Evolutionary conservation across 805 yeast species (phyloP), one percentile per base, ranked within the genome.

Genomic region (Yarrowia osloensis): DNA sequence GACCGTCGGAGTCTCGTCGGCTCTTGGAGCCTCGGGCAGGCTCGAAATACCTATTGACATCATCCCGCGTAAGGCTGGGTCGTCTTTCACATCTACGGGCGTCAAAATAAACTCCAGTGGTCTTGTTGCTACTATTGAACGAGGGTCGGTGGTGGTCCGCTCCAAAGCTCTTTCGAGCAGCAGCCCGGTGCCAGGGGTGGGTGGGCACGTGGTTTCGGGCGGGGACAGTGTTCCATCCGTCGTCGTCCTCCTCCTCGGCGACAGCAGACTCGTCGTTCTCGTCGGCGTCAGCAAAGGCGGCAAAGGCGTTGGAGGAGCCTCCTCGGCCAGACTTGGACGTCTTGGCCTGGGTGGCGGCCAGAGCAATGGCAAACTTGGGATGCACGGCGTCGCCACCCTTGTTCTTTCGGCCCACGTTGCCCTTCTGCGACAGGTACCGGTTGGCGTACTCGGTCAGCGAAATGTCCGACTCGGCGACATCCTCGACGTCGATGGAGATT

Each of bases 221-320:
- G 15, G 71, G 71, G 22, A 71, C 73, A 35, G 70, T 70, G 67
- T 69, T 69, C 73, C 73, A 71, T 17, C 73, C 73, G 26, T 70
- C 73, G 21, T 67, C 70, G 26, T 67, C 69, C 33, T 68, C 70
- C 29, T 65, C 67, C 50, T 66, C 65, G 24, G 59, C 59, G 26
- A 47, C 50, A 28, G 67, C 55, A n/a, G 68, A 29, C 33, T 50
- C 69, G 49, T 50, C 66, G 52, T 35, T 40, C 59, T 50, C 57
- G 28, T 49, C 67, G n/a, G 49, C 65, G 47, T 50, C 67, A n/a
- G 65, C 50, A 19, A 44, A 66, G 29, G 69, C 63, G 5, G 68
- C 61, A 39, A 66, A 54, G 42, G 69, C 37, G 35, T 35, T 37
- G 66, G 47, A 40, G n/a, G 66, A 46, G 3, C 33, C 22, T 13